Evolutionary conservation across 2,329 filamentous ascomycete species (phyloP).

Genomic region (Paracorniculantispora psalliotae): DNA sequence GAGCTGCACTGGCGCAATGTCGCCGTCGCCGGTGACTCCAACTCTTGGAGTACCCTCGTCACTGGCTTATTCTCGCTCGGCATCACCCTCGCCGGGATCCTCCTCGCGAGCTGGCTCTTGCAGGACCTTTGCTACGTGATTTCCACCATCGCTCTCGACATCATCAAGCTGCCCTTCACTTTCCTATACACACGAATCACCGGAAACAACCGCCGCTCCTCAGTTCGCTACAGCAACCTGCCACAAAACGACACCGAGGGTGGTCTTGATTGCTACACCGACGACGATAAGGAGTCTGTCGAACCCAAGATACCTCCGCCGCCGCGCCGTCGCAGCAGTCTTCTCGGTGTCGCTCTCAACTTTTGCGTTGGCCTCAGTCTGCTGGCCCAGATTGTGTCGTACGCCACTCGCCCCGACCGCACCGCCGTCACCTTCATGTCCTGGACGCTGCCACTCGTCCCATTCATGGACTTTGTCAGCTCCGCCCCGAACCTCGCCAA

Average conservation of each 20-base stretch:
- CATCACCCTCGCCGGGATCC: constrained; percentile 17
- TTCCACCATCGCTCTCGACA: constrained; percentile 19
- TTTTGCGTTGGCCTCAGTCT: constrained; percentile 15
- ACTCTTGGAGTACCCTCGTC: constrained; percentile 26
- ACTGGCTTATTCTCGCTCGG: constrained; percentile 25
- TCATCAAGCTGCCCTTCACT: constrained; percentile 22
- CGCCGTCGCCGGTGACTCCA: constrained; percentile 26
- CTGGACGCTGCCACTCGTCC: constrained; percentile 29
- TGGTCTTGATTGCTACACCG: background rate
- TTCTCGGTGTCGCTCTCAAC: constrained; percentile 12
- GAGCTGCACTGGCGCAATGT: constrained; percentile 33
- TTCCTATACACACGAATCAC: constrained; percentile 11
- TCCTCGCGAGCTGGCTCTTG: constrained; percentile 21
- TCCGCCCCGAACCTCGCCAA: constrained; percentile 23
- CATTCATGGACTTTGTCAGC: constrained; percentile 28
- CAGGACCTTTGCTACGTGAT: constrained; percentile 21
- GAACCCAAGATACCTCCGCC: constrained; percentile 3
- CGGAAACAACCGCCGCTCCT: background rate
- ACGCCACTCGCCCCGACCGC: constrained; percentile 24
- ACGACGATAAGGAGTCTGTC: constrained; percentile 10
- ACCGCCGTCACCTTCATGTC: constrained; percentile 31
- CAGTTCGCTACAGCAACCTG: constrained; percentile 19
- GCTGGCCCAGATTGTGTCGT: constrained; percentile 19
- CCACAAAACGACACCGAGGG: constrained; percentile 23
- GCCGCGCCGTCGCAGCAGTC: background rate